Evolutionary conservation across 2,329 filamentous ascomycete species (phyloP).

Genomic region (Aspergillus japonicus): DNA sequence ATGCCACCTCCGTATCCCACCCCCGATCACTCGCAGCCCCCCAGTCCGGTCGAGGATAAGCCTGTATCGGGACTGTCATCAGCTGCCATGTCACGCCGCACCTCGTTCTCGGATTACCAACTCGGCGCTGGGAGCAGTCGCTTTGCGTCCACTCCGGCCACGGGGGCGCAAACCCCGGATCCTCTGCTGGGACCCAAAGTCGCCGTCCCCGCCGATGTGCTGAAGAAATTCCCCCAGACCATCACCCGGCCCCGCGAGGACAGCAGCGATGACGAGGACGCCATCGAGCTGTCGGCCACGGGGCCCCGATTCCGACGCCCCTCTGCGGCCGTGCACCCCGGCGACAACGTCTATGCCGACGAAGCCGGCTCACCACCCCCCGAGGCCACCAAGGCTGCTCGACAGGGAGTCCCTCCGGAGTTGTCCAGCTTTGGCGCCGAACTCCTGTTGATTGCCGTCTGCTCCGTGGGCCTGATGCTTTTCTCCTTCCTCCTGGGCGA

Average conservation of each 20-base stretch:
- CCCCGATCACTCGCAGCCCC: background rate
- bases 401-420: slow-evolving; percentile 41
- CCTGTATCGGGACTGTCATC: background rate
- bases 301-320: background rate
- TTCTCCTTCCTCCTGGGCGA: slow-evolving; percentile 46
- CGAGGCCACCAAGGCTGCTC: background rate
- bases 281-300: background rate
- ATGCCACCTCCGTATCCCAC: background rate
- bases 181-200: slow-evolving; percentile 22
- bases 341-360: slow-evolving; percentile 12
- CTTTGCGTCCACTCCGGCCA: slow-evolving; percentile 22
- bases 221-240: slow-evolving; percentile 19
- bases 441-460: slow-evolving; percentile 43
- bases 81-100: background rate
- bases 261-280: slow-evolving; percentile 9
- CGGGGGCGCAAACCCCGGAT: slow-evolving; percentile 30
- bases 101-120: background rate
- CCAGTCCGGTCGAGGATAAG: background rate
- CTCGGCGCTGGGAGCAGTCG: background rate
- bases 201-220: slow-evolving; percentile 15
- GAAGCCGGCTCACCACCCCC: slow-evolving; percentile 24
- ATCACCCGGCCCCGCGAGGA: slow-evolving; percentile 14
- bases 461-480: slow-evolving; percentile 45
- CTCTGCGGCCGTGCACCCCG: background rate
- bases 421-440: slow-evolving; percentile 42